Conservation (phyloP, 2,329 filamentous ascomycete genomes). For the Juglanconis juglandina region DNA sequence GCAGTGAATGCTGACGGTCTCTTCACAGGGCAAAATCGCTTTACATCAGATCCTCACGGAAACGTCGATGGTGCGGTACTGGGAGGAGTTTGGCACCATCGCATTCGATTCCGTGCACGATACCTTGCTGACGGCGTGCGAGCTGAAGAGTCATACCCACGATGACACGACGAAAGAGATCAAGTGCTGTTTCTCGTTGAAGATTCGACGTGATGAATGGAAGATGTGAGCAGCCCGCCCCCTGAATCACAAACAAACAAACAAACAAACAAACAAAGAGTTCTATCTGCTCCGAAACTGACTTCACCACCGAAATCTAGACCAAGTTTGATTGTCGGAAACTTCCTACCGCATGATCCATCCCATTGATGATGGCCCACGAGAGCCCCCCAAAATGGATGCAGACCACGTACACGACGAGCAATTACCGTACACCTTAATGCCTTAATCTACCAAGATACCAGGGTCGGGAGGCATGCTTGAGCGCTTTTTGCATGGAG, state of each 20-base stretch:
- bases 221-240: conserved; percentile 72
- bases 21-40: conserved; percentile 79
- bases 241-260: not conserved
- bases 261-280: not conserved
- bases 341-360: conserved; percentile 86
- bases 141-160: conserved; percentile 70
- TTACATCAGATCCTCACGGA: conserved; percentile 95
- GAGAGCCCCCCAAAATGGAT: not conserved
- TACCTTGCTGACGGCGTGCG: conserved; percentile 89
- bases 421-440: conserved; percentile 6
- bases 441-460: conserved; percentile 2
- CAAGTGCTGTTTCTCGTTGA: conserved; percentile 96
- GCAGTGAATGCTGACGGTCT: conserved; percentile 5
- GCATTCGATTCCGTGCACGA: conserved; percentile 94
- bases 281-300: not conserved
- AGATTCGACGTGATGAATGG: conserved; percentile 88
- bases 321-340: conserved; percentile 91
- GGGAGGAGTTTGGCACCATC: conserved; percentile 98
- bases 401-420: not conserved
- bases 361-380: conserved; percentile 26
- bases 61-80: conserved; percentile 92
- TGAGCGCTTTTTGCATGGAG: not conserved
- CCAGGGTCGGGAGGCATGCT: not conserved
- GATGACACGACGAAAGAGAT: conserved; percentile 67
- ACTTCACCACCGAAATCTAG: conserved; percentile 47